These are phyloP conservation scores for Capsicum pubescens DNA, from an alignment of 257 asterid species.

Conservation along the genomic window DNA sequence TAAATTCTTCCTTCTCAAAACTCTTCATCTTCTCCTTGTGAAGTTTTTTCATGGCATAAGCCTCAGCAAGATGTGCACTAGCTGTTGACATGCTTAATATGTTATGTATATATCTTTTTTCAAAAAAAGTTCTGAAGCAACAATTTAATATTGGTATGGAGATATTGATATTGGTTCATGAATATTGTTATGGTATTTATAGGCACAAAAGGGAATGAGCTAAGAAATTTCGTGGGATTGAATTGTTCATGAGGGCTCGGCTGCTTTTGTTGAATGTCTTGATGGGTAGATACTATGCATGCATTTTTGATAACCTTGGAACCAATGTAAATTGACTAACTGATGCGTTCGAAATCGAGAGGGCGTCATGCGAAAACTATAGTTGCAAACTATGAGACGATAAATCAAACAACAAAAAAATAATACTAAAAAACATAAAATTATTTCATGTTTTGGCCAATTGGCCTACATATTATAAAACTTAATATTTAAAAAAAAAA, in stretches of 20 bases:
- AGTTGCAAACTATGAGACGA: too few relatives aligned
- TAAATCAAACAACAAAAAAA: too few relatives aligned
- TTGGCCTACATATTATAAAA: too few relatives aligned
- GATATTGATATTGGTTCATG: neutral
- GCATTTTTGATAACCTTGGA: neutral
- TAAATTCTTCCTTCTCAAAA: conserved; percentile 26
- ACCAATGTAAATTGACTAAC: neutral
- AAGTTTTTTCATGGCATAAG: conserved; percentile 35
- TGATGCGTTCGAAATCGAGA: too few relatives aligned
- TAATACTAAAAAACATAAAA: too few relatives aligned
- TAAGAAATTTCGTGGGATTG: neutral
- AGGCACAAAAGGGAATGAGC: neutral
- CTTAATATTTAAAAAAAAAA: too few relatives aligned
- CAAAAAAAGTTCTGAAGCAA: neutral
- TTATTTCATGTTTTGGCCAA: too few relatives aligned
- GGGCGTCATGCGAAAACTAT: too few relatives aligned
- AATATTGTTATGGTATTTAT: conserved; percentile 12
- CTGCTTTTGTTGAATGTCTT: neutral
- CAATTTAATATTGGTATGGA: neutral
- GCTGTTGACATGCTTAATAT: neutral
- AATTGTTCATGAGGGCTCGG: neutral
- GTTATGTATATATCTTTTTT: too few relatives aligned
- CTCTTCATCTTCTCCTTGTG: conserved; percentile 40
- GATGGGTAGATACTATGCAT: neutral
- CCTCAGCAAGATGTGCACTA: conserved; percentile 42